phyloP scores from a whole-genome alignment of 2,329 filamentous ascomycete species.

The Fusarium incarnatum region DNA sequence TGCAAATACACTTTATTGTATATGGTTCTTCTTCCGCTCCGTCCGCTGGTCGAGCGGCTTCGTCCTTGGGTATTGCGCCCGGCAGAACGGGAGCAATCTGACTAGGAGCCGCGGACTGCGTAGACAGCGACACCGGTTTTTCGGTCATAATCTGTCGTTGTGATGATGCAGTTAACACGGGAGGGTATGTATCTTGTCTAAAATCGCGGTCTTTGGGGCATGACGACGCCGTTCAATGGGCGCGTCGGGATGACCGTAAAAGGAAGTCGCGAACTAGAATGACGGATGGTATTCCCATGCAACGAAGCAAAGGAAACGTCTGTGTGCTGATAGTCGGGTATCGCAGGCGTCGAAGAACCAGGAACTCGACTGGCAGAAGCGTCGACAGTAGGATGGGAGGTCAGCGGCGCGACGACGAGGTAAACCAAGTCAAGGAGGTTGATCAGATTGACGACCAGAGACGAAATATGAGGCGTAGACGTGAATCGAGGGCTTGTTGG shows the following conservation, averaged over 20 bases:
- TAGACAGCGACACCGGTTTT: conserved; percentile 64
- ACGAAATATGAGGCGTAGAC: conserved; percentile 26
- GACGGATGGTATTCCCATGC: conserved; percentile 42
- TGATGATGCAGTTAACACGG: conserved; percentile 54
- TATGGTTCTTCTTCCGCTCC: conserved; percentile 80
- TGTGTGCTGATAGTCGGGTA: conserved; percentile 17
- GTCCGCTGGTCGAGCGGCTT: conserved; percentile 62
- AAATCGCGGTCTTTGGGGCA: conserved; percentile 66
- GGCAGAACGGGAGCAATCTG: conserved; percentile 57
- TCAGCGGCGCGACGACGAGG: conserved; percentile 31
- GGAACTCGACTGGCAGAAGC: conserved; percentile 25
- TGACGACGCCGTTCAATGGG: conserved; percentile 66
- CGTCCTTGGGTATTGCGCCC: conserved; percentile 53
- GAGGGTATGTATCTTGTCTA: conserved; percentile 59
- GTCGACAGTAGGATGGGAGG: conserved; percentile 36
- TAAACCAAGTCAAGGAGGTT: conserved; percentile 19
- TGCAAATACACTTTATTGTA: conserved; percentile 98
- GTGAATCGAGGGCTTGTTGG: conserved; percentile 41
- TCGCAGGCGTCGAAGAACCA: conserved; percentile 34
- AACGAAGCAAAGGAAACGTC: conserved; percentile 10
- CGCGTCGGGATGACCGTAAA: conserved; percentile 49
- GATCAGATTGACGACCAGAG: conserved; percentile 21
- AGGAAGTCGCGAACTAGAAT: conserved; percentile 38
- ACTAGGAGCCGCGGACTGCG: conserved; percentile 67
- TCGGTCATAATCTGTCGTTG: conserved; percentile 71